These are phyloP conservation scores for Colletotrichum plurivorum DNA, from an alignment of 2,329 filamentous ascomycete genomes.

Conservation along the genomic window DNA sequence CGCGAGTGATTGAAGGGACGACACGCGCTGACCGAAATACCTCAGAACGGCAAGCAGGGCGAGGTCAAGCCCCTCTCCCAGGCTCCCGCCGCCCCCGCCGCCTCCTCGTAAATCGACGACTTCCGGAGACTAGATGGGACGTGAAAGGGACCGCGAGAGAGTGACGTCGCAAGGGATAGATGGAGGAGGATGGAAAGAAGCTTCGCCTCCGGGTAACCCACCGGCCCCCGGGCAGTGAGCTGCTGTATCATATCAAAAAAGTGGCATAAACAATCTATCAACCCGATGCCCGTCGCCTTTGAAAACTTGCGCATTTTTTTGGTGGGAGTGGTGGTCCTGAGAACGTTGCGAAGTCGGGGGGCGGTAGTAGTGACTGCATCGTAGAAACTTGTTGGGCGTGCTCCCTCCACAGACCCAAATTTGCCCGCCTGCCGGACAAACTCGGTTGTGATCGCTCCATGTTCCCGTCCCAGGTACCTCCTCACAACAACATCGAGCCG, in stretches of 20 bases:
- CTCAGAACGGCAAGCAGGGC: conserved; percentile 95
- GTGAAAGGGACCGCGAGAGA: conserved; percentile 2
- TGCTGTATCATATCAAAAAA: conserved; percentile 41
- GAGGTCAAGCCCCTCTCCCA: conserved; percentile 81
- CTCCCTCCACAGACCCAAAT: conserved; percentile 39
- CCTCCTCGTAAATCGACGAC: conserved; percentile 50
- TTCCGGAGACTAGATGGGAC: conserved; percentile 7
- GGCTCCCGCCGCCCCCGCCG: conserved; percentile 63
- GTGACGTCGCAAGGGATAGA: conserved; percentile 33
- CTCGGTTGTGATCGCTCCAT: conserved; percentile 38
- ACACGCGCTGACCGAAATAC: conserved; percentile 45
- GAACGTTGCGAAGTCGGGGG: conserved; percentile 32
- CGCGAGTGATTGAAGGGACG: neutral
- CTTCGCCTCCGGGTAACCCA: conserved; percentile 29
- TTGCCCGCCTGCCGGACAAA: conserved; percentile 40
- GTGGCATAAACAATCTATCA: conserved; percentile 37
- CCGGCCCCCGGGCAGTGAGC: conserved; percentile 32
- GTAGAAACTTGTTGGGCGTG: conserved; percentile 31
- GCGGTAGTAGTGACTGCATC: conserved; percentile 2
- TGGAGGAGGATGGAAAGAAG: conserved; percentile 12
- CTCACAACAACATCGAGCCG: conserved; percentile 20
- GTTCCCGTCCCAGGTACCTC: conserved; percentile 21
- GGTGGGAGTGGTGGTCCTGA: neutral
- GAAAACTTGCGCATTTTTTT: neutral
- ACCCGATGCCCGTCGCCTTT: conserved; percentile 27